Evolutionary conservation across 1,284 basidiomycete species (phyloP), one percentile per base, ranked within the genome.

Genomic region (Sparassis latifolia): DNA sequence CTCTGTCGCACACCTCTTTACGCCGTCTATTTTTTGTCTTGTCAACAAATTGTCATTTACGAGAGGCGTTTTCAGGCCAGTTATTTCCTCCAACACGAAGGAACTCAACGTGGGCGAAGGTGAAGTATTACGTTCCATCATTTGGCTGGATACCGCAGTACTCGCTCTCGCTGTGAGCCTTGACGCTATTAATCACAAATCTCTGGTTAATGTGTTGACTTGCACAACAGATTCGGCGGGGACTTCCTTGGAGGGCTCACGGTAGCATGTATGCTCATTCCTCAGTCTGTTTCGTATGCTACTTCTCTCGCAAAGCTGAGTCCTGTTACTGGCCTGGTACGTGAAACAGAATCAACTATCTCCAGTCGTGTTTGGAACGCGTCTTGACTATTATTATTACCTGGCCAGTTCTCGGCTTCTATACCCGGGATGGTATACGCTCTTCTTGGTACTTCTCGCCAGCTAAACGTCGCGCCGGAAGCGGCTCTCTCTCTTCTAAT

Each of bases 271-370:
- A 84, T 97, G 71, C 76, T 97, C 44, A 90, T 97, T 56, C 94
- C 94, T 3, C 91, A 93, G 66, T 91, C 89, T 1, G 89, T 97
- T 68, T 92, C 89, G 60, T 97, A 97, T 64, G 92, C 92, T 2
- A 85, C 86, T 1, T 86, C 89, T 2, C 73, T 97, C 4, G 92
- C 93, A 6, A 81, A 85, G 54, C 71, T 94, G 38, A 86, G 80
- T 56, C 90, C 92, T 28, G 79, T 89, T 0, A 79, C 89, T 39
- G 94, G 94, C 44, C 71, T 97, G 58, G 92, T 95, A 69, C 62
- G 83, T 68, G 9, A 20, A 20, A 20, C 20, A 20, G 20, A 20
- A 20, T 20, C 20, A 20, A 20, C 20, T 20, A 20, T 30, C 44
- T 42, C 30, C 29, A 39, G 12, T 28, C 20, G 31, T 5, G 2